Conservation (phyloP, 148 eudicot species). For the Arbutus unedo region DNA sequence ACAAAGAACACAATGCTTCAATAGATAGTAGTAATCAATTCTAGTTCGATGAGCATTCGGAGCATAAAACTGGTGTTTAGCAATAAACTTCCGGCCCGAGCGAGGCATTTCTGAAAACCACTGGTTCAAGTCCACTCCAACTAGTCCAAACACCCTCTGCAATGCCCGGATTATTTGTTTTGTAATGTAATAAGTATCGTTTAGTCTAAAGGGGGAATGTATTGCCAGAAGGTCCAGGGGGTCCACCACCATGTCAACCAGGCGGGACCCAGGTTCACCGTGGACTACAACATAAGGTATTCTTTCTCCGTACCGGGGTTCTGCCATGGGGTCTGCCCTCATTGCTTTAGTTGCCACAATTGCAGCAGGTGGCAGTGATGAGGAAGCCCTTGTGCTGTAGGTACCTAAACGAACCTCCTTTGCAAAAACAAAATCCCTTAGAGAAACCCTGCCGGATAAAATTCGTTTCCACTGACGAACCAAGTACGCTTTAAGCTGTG, state of each 20-base stretch:
- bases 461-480: conserved; percentile 87
- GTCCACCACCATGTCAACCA: conserved; percentile 85
- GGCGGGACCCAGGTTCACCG: conserved; percentile 95
- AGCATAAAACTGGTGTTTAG: conserved; percentile 45
- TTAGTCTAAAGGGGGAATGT: conserved; percentile 73
- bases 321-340: conserved; percentile 88
- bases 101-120: conserved; percentile 90
- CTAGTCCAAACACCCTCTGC: conserved; percentile 87
- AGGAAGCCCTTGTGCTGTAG: conserved; percentile 57
- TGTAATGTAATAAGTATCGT: conserved; percentile 75
- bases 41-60: conserved; percentile 61
- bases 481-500: conserved; percentile 67
- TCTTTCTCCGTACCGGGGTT: conserved; percentile 90
- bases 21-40: conserved; percentile 79
- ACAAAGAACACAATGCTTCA: conserved; percentile 77
- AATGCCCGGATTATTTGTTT: conserved; percentile 95
- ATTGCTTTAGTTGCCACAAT: conserved; percentile 94
- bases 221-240: conserved; percentile 74
- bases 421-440: conserved; percentile 91
- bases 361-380: conserved; percentile 89
- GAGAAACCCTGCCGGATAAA: conserved; percentile 69
- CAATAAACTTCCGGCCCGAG: conserved; percentile 52
- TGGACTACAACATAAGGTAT: conserved; percentile 88
- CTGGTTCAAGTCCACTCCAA: conserved; percentile 71
- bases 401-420: conserved; percentile 96